Base-by-base conservation (phyloP, 2,329 filamentous ascomycete species). In the Fusarium phyllophilum region DNA sequence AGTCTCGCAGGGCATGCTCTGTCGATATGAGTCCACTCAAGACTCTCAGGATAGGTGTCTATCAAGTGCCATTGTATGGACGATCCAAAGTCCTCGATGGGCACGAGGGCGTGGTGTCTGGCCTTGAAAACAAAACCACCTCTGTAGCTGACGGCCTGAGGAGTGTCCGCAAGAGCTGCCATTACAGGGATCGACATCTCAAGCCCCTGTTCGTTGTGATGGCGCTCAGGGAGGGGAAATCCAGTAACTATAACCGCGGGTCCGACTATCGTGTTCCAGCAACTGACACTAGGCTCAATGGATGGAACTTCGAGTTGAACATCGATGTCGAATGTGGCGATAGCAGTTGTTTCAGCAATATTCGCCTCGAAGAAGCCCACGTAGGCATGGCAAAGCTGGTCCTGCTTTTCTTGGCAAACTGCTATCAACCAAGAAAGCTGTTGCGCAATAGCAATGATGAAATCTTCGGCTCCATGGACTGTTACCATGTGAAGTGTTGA, bases 261-360 rank as follows among this genome's bases (percentile, higher is more conserved):
- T 4, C 42, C n/a, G 17, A 26, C n/a, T 9, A 45, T 45, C 11
- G 42, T 18, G n/a, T 18, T 45, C 42, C 42, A 45, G n/a, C n/a
- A 45, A 45, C 17, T 45, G 0, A 5, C n/a, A 45, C 6, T 18
- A 1, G n/a, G 17, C n/a, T 26, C 11, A 24, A 9, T 6, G 15
- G n/a, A 4, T 9, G 5, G 11, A 26, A 26, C 17, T 45, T 45
- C 42, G 42, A 45, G n/a, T 45, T 26, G 2, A 26, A 13, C 42
- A 45, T 45, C n/a, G 7, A 45, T 45, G 42, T 45, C 17, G 7
- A 45, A 45, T 8, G 42, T 45, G 7, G 42, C 15, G 42, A 45
- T 45, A 0, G n/a, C 11, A 45, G 0, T 45, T 6, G 5, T 18
- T 26, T 26, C 11, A 0, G 11, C 5, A 26, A 17, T 13, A 2